Conservation (phyloP, 345 rosid genomes). For the Draba incana region DNA sequence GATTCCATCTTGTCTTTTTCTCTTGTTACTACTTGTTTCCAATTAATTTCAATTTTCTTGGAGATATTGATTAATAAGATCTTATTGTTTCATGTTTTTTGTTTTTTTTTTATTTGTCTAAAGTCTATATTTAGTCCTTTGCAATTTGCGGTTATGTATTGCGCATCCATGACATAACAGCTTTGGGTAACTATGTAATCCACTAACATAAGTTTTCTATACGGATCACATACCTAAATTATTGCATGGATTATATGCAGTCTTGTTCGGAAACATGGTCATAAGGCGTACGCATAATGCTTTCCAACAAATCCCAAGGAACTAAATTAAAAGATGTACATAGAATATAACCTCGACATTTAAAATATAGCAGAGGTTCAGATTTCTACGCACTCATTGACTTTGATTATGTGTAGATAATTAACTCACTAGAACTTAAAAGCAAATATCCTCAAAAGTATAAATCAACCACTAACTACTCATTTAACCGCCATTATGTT, state of each 20-base stretch:
- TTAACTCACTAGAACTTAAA: too few species aligned
- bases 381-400: not conserved
- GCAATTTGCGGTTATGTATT: too few species aligned
- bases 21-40: too few species aligned
- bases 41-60: too few species aligned
- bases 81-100: too few species aligned
- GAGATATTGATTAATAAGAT: too few species aligned
- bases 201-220: not conserved
- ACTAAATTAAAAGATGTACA: not conserved
- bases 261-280: not conserved
- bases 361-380: not conserved
- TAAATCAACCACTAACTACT: too few species aligned
- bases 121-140: too few species aligned
- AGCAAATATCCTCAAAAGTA: too few species aligned
- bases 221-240: not conserved
- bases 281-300: not conserved
- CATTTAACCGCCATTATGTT: too few species aligned
- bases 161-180: not conserved
- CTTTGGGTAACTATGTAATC: slow-evolving; percentile 3
- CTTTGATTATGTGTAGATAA: slow-evolving; percentile 12
- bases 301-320: not conserved
- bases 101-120: too few species aligned
- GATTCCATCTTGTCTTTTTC: too few species aligned
- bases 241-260: not conserved
- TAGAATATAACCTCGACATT: not conserved